A percentile compares a stretch with the other conserved stretches of the same genome.
Evolutionary conservation across 1,284 basidiomycete genomes (phyloP).

Genomic region (Pseudozyma hubeiensis): DNA sequence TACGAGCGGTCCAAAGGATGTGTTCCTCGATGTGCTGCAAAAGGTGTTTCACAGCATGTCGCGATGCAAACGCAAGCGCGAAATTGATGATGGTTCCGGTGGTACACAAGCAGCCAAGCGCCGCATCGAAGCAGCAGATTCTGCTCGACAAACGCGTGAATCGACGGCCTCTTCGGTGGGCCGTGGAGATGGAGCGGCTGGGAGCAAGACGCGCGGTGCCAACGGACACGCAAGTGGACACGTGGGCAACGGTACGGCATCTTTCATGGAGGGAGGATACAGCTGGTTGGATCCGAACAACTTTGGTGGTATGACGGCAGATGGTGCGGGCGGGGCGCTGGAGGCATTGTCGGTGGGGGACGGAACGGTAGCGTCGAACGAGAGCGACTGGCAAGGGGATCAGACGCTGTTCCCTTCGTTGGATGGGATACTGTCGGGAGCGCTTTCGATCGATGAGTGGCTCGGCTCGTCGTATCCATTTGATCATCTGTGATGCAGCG

Average conservation of each 20-base stretch:
- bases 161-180: slow-evolving; percentile 23
- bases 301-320: slow-evolving; percentile 6
- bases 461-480: slow-evolving; percentile 46
- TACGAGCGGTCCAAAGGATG: slow-evolving; percentile 37
- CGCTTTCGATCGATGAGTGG: slow-evolving; percentile 46
- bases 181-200: background rate
- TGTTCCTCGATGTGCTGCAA: slow-evolving; percentile 43
- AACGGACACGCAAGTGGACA: background rate
- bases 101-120: slow-evolving; percentile 15
- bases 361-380: slow-evolving; percentile 26
- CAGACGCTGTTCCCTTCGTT: slow-evolving; percentile 42
- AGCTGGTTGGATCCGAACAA: slow-evolving; percentile 27
- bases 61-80: slow-evolving; percentile 31
- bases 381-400: slow-evolving; percentile 38
- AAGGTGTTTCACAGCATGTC: slow-evolving; percentile 21
- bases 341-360: slow-evolving; percentile 25
- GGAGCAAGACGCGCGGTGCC: slow-evolving; percentile 1
- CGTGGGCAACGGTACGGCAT: background rate
- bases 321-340: slow-evolving; percentile 3
- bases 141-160: slow-evolving; percentile 29
- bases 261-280: slow-evolving; percentile 17
- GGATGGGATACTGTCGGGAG: slow-evolving; percentile 40
- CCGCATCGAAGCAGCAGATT: slow-evolving; percentile 4
- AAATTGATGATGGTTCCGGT: slow-evolving; percentile 5
- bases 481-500: slow-evolving; percentile 27